Evolutionary conservation across 163 green algal genomes (phyloP).

Genomic region (Coccomyxa subellipsoidea): DNA sequence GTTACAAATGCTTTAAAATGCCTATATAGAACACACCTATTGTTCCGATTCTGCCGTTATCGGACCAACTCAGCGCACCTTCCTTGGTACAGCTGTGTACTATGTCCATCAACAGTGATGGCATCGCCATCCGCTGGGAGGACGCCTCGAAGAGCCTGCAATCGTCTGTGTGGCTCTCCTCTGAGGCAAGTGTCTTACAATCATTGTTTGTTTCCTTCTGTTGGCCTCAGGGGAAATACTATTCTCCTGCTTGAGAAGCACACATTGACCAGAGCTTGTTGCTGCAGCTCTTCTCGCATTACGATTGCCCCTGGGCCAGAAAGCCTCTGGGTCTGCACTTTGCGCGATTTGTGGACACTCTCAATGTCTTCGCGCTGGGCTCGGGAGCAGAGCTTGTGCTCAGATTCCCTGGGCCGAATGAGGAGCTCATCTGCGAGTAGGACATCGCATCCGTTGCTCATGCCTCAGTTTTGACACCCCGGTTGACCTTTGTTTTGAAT

Average conservation of each 20-base stretch:
- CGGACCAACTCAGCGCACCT: not conserved
- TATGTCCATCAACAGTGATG: not conserved
- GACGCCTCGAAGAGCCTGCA: slow-evolving; percentile 4
- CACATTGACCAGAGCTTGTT: not conserved
- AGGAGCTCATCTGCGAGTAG: slow-evolving; percentile 62
- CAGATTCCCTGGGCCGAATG: slow-evolving; percentile 57
- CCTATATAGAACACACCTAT: too few species aligned
- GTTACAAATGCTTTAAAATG: too few species aligned
- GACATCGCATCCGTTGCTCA: slow-evolving; percentile 4
- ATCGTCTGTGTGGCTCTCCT: not conserved
- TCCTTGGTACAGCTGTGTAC: not conserved
- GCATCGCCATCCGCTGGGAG: not conserved
- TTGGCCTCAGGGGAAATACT: not conserved
- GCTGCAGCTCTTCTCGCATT: not conserved
- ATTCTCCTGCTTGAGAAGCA: not conserved
- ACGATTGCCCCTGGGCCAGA: not conserved
- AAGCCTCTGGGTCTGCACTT: slow-evolving; percentile 19
- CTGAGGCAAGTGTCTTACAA: not conserved
- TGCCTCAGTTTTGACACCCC: too few species aligned
- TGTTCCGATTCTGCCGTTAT: too few species aligned
- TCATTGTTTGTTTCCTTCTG: not conserved
- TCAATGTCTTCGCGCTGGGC: slow-evolving; percentile 52
- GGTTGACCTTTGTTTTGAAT: not conserved
- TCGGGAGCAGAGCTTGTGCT: slow-evolving; percentile 32
- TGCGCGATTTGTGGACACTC: slow-evolving; percentile 52